Evolutionary conservation across 169 alveolate species (phyloP).

Genomic region (Fabrea salina): DNA sequence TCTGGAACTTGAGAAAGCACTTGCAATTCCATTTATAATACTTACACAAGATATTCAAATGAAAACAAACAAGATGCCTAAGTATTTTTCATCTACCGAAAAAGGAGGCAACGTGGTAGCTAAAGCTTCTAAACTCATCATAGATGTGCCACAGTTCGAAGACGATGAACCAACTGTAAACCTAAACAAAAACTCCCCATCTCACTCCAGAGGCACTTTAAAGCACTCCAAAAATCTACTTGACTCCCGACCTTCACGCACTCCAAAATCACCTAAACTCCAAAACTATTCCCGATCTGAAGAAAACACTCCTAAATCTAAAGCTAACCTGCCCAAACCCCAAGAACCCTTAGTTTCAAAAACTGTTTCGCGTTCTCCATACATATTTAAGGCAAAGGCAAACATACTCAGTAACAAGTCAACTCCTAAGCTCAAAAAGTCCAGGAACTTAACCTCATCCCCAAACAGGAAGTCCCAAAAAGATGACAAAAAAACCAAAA

Average conservation of each 20-base stretch:
- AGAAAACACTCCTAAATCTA: too few species aligned
- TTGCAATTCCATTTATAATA: slow-evolving; percentile 21
- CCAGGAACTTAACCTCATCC: too few species aligned
- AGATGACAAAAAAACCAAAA: not conserved
- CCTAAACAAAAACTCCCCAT: slow-evolving; percentile 12
- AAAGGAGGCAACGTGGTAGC: slow-evolving; percentile 21
- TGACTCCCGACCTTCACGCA: too few species aligned
- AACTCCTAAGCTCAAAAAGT: not conserved
- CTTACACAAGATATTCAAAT: not conserved
- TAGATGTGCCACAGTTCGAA: slow-evolving; percentile 16
- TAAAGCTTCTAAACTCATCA: not conserved
- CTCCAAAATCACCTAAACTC: too few species aligned
- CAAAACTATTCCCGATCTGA: too few species aligned
- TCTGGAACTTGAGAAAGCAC: not conserved
- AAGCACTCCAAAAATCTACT: not conserved
- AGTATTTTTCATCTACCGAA: not conserved
- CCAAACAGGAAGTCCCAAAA: not conserved
- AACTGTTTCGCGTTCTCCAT: too few species aligned
- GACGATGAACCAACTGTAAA: not conserved
- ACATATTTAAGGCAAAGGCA: too few species aligned
- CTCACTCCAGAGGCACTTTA: not conserved
- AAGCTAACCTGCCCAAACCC: too few species aligned
- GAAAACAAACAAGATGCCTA: too few species aligned
- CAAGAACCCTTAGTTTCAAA: too few species aligned
- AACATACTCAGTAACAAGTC: slow-evolving; percentile 1